Evolutionary conservation across 306 rosid species (phyloP).

Genomic region (Albizia julibrissin): DNA sequence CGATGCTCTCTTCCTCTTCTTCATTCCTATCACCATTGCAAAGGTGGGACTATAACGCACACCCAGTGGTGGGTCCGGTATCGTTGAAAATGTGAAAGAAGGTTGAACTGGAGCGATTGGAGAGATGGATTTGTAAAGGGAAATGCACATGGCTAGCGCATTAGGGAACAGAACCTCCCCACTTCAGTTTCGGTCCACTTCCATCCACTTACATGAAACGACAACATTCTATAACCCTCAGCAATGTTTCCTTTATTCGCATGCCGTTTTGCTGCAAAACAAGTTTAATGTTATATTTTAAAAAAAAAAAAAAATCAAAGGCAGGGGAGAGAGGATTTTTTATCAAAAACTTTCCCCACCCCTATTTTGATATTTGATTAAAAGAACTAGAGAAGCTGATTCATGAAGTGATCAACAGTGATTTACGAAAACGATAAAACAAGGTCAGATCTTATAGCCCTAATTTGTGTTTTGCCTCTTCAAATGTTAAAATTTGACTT

Average conservation of each 20-base stretch:
- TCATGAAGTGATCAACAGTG: background rate
- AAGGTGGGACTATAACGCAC: conserved; percentile 38
- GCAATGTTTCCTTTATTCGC: no score
- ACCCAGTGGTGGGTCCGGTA: conserved; percentile 25
- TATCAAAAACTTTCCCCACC: no score
- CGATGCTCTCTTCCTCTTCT: conserved; percentile 45
- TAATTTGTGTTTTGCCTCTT: background rate
- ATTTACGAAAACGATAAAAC: background rate
- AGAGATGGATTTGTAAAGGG: conserved; percentile 41
- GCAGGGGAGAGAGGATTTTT: no score
- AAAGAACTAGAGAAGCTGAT: background rate
- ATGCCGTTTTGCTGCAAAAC: no score
- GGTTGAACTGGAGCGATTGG: conserved; percentile 35
- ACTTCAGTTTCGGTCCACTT: no score
- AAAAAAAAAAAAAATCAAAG: no score
- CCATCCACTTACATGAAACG: no score
- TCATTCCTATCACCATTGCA: conserved; percentile 30
- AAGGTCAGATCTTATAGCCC: background rate
- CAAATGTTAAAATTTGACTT: background rate
- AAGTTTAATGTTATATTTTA: no score
- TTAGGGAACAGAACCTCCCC: conserved; percentile 1
- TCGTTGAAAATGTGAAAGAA: conserved; percentile 30
- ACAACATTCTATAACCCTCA: no score
- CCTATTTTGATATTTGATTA: no score
- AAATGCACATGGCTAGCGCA: conserved; percentile 50